A percentile compares a stretch with the other conserved stretches of the same genome.
Evolutionary conservation across 139 green algal species (phyloP).

Genomic region (Tetratostichococcus sp.): DNA sequence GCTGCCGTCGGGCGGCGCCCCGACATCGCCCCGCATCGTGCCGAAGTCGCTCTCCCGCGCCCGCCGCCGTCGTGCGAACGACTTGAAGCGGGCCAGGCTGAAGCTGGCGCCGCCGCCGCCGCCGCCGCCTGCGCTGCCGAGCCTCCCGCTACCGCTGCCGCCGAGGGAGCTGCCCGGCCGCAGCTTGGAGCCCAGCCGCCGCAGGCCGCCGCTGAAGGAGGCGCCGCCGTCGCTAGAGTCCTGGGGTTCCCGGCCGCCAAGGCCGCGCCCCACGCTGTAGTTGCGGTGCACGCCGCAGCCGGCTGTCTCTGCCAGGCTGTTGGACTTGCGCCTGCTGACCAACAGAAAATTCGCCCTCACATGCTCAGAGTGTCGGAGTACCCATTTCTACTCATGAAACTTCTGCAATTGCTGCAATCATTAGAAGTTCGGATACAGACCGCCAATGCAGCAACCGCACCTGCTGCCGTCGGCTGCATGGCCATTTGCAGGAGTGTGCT

Average conservation of each 20-base stretch:
- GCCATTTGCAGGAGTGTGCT: too few species aligned
- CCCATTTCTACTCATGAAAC: too few species aligned
- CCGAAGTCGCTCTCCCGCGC: background rate
- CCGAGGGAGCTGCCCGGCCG: too few species aligned
- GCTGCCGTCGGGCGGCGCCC: constrained; percentile 3
- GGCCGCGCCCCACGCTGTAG: background rate
- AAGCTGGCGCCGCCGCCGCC: background rate
- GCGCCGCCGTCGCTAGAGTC: too few species aligned
- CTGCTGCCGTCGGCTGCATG: background rate
- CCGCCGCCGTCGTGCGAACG: background rate
- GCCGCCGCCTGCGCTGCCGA: background rate
- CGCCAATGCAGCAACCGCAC: too few species aligned
- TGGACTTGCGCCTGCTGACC: background rate
- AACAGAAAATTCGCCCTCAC: too few species aligned
- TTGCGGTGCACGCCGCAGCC: background rate
- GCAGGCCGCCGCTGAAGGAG: background rate
- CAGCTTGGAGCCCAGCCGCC: background rate
- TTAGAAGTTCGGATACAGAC: too few species aligned
- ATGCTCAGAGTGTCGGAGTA: too few species aligned
- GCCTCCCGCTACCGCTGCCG: too few species aligned
- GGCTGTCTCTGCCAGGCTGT: background rate
- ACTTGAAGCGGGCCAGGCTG: background rate
- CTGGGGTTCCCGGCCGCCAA: background rate
- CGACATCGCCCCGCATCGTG: background rate
- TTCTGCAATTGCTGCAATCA: too few species aligned